Evolutionary conservation across 208 protist species (phyloP), one percentile per base, ranked within the genome.

Genomic region (Vickermania spadyakhi): DNA sequence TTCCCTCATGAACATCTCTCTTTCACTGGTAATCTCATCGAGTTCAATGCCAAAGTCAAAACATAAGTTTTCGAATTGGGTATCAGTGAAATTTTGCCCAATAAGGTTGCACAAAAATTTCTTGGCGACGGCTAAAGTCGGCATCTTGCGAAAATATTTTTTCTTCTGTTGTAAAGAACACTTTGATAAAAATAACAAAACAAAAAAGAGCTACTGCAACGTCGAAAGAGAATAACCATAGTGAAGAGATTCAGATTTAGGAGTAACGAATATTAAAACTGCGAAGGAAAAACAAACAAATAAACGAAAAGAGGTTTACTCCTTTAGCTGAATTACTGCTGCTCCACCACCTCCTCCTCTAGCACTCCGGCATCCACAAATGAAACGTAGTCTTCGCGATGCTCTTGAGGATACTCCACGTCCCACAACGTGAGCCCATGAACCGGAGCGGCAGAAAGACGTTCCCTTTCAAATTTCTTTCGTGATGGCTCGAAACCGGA

Each of bases 11-110:
- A 82, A 77, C 76, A 98, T 97, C 68, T 96, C 93, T 61, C 74
- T 89, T 70, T 99, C 96, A 52, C 89, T 96, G 3, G 96, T 99
- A 62, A 99, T 94, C 49, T 98, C 97, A 74, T 99, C 98, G 3
- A 99, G 91, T 82, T 99, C 98, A 52, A 99, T 87, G 28, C 98
- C 98, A 68, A 98, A 99, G 58, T 97, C 62, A 69, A 99, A 99
- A 80, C 97, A 99, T 0, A 99, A 67, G 27, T 98, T 77, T 25
- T 96, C 84, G 70, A 99, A 98, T 70, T 99, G 74, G 2, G 91
- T 75, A 51, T 98, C 76, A 5, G 94, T 92, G 91, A 91, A 94
- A 22, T 51, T 72, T 68, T 84, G 75, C 26, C 83, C 89, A 52
- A 97, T 63, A 21, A 93, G 72, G 5, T 72, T 30, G 64, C 77